Conservation (phyloP, 345 rosid species). For the Salix suchowensis region DNA sequence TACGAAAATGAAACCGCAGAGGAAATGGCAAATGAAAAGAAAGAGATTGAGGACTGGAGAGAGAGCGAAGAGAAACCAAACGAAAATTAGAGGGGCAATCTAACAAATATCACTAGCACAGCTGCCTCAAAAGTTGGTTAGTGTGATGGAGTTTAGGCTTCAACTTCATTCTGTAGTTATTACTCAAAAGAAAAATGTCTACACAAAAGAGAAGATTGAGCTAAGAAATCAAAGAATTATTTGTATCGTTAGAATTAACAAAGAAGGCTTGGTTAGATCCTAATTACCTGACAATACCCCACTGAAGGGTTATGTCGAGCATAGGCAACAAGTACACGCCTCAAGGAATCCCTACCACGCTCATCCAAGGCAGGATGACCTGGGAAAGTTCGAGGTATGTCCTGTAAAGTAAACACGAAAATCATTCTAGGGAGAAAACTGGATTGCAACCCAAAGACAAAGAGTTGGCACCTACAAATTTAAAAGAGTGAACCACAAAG, state of each 20-base stretch:
- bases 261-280: not conserved
- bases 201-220: slow-evolving; percentile 6
- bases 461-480: slow-evolving; percentile 49
- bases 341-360: slow-evolving; percentile 80
- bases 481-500: slow-evolving; percentile 52
- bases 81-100: not conserved
- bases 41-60: not conserved
- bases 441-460: slow-evolving; percentile 27
- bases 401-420: slow-evolving; percentile 47
- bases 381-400: slow-evolving; percentile 89
- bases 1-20: not conserved
- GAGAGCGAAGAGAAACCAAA: not conserved
- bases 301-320: slow-evolving; percentile 89
- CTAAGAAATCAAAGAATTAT: slow-evolving; percentile 2
- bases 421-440: slow-evolving; percentile 36
- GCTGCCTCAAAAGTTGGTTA: not conserved
- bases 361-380: slow-evolving; percentile 96
- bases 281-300: slow-evolving; percentile 94
- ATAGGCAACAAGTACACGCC: slow-evolving; percentile 82
- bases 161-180: not conserved
- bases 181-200: slow-evolving; percentile 6
- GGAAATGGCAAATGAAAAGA: not conserved
- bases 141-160: not conserved
- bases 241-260: not conserved
- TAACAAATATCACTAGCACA: not conserved